phyloP scores from a whole-genome alignment of 2,329 filamentous ascomycete species.

The Botryosphaeria dothidea region DNA sequence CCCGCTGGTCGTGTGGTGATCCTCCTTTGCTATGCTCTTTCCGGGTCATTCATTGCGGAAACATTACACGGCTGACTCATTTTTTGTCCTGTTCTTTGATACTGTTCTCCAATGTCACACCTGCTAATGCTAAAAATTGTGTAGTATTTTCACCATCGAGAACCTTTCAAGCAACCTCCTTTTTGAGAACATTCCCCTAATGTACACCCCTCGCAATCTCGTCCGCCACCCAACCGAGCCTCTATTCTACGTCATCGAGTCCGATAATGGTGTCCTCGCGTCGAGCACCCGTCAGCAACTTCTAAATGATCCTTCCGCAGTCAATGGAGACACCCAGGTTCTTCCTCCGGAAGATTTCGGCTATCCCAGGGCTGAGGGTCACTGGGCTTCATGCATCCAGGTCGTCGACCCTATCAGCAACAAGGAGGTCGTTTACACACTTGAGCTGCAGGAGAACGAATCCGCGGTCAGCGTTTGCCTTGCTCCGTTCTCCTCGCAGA shows the following conservation, averaged over 20 bases:
- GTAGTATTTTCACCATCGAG: constrained; percentile 90
- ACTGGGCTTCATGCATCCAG: constrained; percentile 96
- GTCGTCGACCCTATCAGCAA: constrained; percentile 76
- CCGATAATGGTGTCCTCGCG: constrained; percentile 88
- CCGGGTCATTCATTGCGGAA: constrained; percentile 47
- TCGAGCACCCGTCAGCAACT: constrained; percentile 75
- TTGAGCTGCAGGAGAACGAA: constrained; percentile 88
- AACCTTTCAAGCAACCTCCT: constrained; percentile 83
- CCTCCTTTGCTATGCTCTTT: constrained; percentile 20
- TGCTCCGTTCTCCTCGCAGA: constrained; percentile 84
- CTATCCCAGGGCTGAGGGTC: constrained; percentile 76
- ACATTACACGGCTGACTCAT: constrained; percentile 42
- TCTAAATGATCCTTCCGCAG: constrained; percentile 63
- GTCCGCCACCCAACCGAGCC: constrained; percentile 84
- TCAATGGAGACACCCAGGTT: constrained; percentile 43
- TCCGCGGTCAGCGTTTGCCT: constrained; percentile 83
- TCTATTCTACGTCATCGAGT: constrained; percentile 90
- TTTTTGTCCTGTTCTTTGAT: too few species aligned
- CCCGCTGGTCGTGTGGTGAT: too few species aligned
- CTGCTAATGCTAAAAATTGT: too few species aligned
- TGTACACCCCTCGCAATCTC: constrained; percentile 87
- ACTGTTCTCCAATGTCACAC: too few species aligned
- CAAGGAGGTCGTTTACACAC: constrained; percentile 71
- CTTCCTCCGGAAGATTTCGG: constrained; percentile 84
- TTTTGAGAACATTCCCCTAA: constrained; percentile 81